A percentile compares a stretch with the other conserved stretches of the same genome.
These are phyloP conservation scores for Polyplosphaeria fusca DNA, from an alignment of 495 filamentous ascomycete species.

Conservation along the genomic window DNA sequence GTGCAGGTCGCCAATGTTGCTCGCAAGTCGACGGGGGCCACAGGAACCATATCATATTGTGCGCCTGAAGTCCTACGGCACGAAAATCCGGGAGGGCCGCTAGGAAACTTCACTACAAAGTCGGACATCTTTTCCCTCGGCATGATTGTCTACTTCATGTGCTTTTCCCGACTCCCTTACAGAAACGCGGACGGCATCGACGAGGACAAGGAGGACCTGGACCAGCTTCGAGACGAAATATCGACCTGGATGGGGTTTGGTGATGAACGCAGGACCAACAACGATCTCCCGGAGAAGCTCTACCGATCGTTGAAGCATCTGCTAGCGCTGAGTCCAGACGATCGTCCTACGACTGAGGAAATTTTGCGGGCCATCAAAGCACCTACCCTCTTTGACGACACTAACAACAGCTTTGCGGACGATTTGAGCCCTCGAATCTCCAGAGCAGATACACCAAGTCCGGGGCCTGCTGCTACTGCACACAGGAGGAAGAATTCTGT, in stretches of 20 bases:
- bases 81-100: conserved; percentile 62
- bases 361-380: conserved; percentile 78
- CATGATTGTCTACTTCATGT: conserved; percentile 98
- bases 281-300: conserved; percentile 81
- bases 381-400: conserved; percentile 60
- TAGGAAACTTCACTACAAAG: conserved; percentile 91
- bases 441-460: conserved; percentile 30
- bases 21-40: conserved; percentile 85
- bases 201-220: conserved; percentile 93
- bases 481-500: conserved; percentile 30
- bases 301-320: conserved; percentile 80
- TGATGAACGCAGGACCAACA: conserved; percentile 63
- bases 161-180: conserved; percentile 88
- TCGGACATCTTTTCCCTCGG: conserved; percentile 95
- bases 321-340: conserved; percentile 70
- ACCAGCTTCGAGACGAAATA: conserved; percentile 82
- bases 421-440: conserved; percentile 27
- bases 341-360: conserved; percentile 80
- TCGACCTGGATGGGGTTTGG: conserved; percentile 81
- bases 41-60: conserved; percentile 95
- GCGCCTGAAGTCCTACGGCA: conserved; percentile 85
- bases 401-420: conserved; percentile 18
- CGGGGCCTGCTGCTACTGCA: conserved; percentile 16
- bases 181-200: conserved; percentile 74
- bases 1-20: conserved; percentile 77